Evolutionary conservation across 2,329 filamentous ascomycete genomes (phyloP).

Genomic region (Claviceps sp.): DNA sequence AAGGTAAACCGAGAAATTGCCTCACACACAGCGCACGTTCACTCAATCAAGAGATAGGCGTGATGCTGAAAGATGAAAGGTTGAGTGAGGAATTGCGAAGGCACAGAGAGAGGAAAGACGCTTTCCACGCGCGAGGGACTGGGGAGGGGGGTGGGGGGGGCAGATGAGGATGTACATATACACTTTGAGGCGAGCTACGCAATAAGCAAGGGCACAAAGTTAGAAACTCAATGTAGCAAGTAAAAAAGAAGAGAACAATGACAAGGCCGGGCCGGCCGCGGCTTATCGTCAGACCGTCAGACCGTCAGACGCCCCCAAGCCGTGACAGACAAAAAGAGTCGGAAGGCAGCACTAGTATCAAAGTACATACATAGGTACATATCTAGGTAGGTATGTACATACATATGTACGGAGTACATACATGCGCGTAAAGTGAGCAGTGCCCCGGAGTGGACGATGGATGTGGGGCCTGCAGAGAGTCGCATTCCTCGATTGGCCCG

Average conservation of each 20-base stretch:
- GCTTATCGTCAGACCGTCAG: neutral
- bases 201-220: neutral
- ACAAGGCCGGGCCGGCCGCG: neutral
- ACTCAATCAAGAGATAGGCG: constrained; percentile 2
- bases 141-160: neutral
- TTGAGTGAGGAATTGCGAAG: neutral
- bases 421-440: neutral
- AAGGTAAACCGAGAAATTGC: neutral
- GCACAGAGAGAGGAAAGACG: neutral
- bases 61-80: neutral
- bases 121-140: neutral
- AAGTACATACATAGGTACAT: neutral
- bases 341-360: neutral
- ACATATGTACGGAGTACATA: too few species aligned
- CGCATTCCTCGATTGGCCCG: neutral
- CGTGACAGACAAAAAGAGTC: neutral
- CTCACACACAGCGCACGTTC: constrained; percentile 1
- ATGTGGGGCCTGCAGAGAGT: neutral
- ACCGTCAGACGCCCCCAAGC: neutral
- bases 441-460: neutral
- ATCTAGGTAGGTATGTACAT: neutral
- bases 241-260: neutral
- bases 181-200: neutral
- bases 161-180: constrained; percentile 2
- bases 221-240: neutral